Evolutionary conservation across 2,329 filamentous ascomycete genomes (phyloP).

Genomic region (Botrytis squamosa): DNA sequence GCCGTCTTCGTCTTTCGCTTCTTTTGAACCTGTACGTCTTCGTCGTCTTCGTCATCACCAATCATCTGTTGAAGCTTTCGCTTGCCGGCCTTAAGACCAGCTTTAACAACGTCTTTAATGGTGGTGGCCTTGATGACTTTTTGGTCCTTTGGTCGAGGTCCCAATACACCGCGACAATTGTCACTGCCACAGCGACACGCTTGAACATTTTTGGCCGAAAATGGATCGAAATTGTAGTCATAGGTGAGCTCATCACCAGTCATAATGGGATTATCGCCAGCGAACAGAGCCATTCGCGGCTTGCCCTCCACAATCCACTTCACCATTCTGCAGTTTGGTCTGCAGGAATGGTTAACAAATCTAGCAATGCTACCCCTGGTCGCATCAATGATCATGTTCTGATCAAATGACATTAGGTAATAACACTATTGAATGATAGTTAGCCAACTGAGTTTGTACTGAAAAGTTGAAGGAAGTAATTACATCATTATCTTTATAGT

Average conservation of each 20-base stretch:
- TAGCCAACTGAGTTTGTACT: constrained; percentile 25
- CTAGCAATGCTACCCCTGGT: constrained; percentile 93
- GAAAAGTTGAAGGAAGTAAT: constrained; percentile 36
- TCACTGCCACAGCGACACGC: constrained; percentile 61
- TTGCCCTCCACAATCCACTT: constrained; percentile 95
- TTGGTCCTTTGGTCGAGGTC: constrained; percentile 58
- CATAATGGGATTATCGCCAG: constrained; percentile 83
- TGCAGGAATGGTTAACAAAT: constrained; percentile 97
- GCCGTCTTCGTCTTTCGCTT: constrained; percentile 50
- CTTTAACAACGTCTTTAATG: constrained; percentile 40
- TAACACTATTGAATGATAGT: constrained; percentile 65
- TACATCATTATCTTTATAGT: constrained; percentile 92
- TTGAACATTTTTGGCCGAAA: constrained; percentile 67
- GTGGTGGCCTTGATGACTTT: constrained; percentile 48
- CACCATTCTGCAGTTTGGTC: constrained; percentile 95
- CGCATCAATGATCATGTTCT: constrained; percentile 98
- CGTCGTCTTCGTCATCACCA: constrained; percentile 37
- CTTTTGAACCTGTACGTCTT: constrained; percentile 38
- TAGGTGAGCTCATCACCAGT: constrained; percentile 96
- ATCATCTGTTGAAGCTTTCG: constrained; percentile 56
- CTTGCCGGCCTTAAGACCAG: constrained; percentile 51
- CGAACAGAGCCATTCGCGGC: constrained; percentile 94
- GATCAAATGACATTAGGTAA: constrained; percentile 97
- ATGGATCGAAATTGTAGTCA: constrained; percentile 75
- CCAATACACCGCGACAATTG: constrained; percentile 64